A percentile compares a stretch with the other conserved stretches of the same genome.
Evolutionary conservation across 768 basidiomycete species (phyloP).

Genomic region (Leccinum fibrillosum): DNA sequence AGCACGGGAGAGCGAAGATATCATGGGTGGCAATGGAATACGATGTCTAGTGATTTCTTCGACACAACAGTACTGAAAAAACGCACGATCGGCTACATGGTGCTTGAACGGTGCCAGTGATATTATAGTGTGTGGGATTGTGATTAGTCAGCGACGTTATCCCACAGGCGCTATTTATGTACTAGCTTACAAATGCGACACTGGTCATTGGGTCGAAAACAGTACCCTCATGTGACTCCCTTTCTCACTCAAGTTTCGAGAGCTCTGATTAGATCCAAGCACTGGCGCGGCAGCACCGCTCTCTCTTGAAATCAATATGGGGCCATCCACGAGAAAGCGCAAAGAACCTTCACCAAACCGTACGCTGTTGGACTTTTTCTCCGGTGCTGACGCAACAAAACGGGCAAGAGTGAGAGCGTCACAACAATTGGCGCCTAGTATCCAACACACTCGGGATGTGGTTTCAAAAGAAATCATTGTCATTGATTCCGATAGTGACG

Average conservation of each 20-base stretch:
- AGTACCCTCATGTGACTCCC: background rate
- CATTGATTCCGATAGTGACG: slow-evolving; percentile 62
- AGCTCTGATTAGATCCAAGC: background rate
- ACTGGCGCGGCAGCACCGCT: background rate
- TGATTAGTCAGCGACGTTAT: background rate
- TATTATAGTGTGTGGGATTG: background rate
- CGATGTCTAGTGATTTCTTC: background rate
- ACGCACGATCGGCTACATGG: background rate
- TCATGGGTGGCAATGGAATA: background rate
- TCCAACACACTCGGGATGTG: background rate
- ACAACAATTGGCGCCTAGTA: background rate
- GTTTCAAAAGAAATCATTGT: slow-evolving; percentile 46
- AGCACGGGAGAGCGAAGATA: background rate
- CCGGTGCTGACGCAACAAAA: slow-evolving; percentile 20
- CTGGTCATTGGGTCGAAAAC: background rate
- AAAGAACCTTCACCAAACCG: slow-evolving; percentile 29
- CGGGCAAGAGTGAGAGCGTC: slow-evolving; percentile 15
- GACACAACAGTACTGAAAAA: background rate
- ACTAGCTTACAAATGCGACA: background rate
- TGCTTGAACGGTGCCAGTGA: background rate
- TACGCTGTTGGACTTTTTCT: slow-evolving; percentile 50
- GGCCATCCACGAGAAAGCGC: slow-evolving; percentile 35
- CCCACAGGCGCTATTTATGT: background rate
- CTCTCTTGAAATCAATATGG: slow-evolving; percentile 11
- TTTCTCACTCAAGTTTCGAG: background rate